Evolutionary conservation across 805 yeast species (phyloP).

Genomic region (Gaillardinia entomophila): DNA sequence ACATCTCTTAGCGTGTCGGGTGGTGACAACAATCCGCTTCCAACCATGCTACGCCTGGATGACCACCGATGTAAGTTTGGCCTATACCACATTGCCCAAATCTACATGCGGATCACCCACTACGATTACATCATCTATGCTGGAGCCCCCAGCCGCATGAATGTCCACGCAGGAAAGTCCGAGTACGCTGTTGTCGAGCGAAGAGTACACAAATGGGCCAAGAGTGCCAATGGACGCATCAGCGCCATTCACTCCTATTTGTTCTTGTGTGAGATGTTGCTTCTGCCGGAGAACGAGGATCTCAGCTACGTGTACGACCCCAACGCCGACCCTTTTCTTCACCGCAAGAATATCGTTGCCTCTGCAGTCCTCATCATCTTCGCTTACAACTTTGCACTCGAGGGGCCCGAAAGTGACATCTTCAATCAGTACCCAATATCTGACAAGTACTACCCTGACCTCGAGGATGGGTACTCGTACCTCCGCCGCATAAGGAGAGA

Average conservation of each 20-base stretch:
- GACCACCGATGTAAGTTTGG: conserved; percentile 20
- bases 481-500: conserved; percentile 43
- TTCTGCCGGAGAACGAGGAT: conserved; percentile 47
- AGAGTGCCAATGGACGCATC: conserved; percentile 4
- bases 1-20: too few species aligned
- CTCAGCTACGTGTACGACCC: conserved; percentile 43
- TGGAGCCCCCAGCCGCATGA: conserved; percentile 26
- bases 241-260: conserved; percentile 57
- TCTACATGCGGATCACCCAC: conserved; percentile 21
- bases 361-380: conserved; percentile 42
- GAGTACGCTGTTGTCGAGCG: conserved; percentile 4
- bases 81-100: conserved; percentile 22
- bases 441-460: conserved; percentile 19
- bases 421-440: conserved; percentile 12
- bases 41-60: conserved; percentile 13
- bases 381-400: conserved; percentile 43
- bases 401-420: conserved; percentile 41
- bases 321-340: conserved; percentile 41
- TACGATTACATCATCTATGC: conserved; percentile 25
- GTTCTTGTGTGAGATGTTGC: conserved; percentile 55
- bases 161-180: conserved; percentile 3
- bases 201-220: conserved; percentile 6
- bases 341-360: conserved; percentile 36
- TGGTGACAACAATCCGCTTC: conserved; percentile 6
- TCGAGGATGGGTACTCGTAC: conserved; percentile 47